Evolutionary conservation across 306 rosid species (phyloP), one percentile per base, ranked within the genome.

Genomic region (Lotus japonicus): DNA sequence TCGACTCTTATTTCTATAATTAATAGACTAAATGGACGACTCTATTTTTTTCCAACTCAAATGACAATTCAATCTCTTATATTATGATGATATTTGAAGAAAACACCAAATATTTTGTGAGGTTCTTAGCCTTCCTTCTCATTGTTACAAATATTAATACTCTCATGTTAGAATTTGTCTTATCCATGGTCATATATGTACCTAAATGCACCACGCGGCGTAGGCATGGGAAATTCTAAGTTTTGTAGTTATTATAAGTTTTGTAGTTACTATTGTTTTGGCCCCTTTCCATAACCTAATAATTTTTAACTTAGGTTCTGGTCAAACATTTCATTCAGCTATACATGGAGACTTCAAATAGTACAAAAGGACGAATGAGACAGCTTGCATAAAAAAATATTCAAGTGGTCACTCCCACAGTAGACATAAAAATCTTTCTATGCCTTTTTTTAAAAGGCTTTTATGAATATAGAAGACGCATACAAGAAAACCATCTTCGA

Each of bases 391-490:
- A 19, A 52, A 65, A 6, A 33, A 64, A 54, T 61, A 67, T 68
- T 56, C 13, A 62, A 31, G 53, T 45, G 71, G 77, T 77, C 77
- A 51, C 80, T 69, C 58, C 3, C 61, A 7, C 4, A 58, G 52
- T 46, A 60, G 82, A 81, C 85, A 81, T n/a, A 16, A 26, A 57
- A 69, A 77, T 73, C 80, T 81, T 44, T 68, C 45, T 9, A 65
- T 65, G 18, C 14, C 14, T 41, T 38, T 19, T 46, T 33, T 19
- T 57, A 61, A 31, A 38, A 50, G 61, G 13, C 9, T 31, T 6
- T 11, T 33, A 52, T 15, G 50, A 28, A 64, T 36, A 46, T 21
- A 42, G 12, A 76, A 58, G 19, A 54, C 7, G 41, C 36, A 38
- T 49, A 21, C 44, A 18, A 21, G 26, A 21, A 53, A 62, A 28